These are phyloP conservation scores for Sparassis latifolia DNA, from an alignment of 1,284 basidiomycete genomes.

Conservation along the genomic window DNA sequence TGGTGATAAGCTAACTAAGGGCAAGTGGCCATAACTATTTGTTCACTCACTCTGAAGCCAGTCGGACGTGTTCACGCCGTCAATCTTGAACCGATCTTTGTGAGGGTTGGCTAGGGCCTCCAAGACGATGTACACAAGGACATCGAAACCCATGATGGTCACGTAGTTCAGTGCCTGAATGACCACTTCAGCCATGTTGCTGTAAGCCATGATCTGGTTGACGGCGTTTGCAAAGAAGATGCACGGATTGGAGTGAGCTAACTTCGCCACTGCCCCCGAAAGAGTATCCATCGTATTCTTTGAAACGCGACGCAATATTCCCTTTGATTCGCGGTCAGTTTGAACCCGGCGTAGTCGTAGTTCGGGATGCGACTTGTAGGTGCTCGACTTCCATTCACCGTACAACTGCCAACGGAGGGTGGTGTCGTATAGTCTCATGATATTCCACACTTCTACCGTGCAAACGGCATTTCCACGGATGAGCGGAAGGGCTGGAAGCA, in stretches of 20 bases:
- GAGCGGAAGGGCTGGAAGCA: constrained; percentile 85
- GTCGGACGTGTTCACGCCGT: constrained; percentile 87
- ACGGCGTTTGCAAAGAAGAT: constrained; percentile 89
- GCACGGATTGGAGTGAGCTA: constrained; percentile 90
- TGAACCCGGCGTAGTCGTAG: constrained; percentile 66
- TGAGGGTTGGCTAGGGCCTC: constrained; percentile 85
- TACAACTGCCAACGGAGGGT: constrained; percentile 85
- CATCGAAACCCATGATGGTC: constrained; percentile 90
- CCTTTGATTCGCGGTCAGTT: constrained; percentile 74
- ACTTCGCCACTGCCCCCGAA: constrained; percentile 87
- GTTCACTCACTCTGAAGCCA: constrained; percentile 85
- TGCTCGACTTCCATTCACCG: constrained; percentile 88
- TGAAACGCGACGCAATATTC: constrained; percentile 75
- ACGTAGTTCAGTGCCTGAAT: constrained; percentile 89
- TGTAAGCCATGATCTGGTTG: constrained; percentile 94
- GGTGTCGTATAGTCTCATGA: constrained; percentile 75
- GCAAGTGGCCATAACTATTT: neutral
- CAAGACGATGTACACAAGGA: constrained; percentile 84
- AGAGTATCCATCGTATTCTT: constrained; percentile 77
- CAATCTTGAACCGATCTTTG: constrained; percentile 84
- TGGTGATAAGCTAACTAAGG: constrained; percentile 10
- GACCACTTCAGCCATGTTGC: constrained; percentile 88
- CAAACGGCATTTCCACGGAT: constrained; percentile 83
- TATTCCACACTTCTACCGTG: constrained; percentile 83
- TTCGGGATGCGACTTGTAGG: constrained; percentile 68